Base-by-base conservation (phyloP, 2,329 filamentous ascomycete genomes). In the Apiospora marii region DNA sequence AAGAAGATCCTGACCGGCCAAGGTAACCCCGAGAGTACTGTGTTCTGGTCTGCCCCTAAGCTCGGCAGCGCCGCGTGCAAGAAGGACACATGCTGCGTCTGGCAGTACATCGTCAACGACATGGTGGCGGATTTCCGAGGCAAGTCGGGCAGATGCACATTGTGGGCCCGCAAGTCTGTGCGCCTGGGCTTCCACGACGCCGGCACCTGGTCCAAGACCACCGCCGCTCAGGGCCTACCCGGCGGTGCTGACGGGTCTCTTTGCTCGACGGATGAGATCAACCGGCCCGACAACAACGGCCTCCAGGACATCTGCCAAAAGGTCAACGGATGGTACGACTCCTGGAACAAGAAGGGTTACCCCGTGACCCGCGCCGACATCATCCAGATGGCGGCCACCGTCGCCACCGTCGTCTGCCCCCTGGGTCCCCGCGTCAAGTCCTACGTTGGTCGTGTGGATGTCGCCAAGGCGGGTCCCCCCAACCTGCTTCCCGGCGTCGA, bases 341-440 rank as follows among this genome's bases (percentile, higher is more conserved):
- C 85, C 75, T 87, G 67, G 49, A 64, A 69, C 69, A 68, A 48
- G 24, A 58, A 69, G 8, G 71, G 71, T 14, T 74, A 71, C 72
- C 76, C 78, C n/a, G 83, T 90, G 46, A 83, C 84, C 4, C 86
- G 86, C 75, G 88, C 87, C 44, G 89, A 91, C 76, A 81, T 90
- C 10, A 84, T 89, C 48, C 87, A 90, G 77, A 86, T 89, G 76
- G 86, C 85, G 1, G 82, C 82, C 80, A 87, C 80, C 72, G 82
- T 88, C 53, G 88, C 85, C 27, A 86, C 87, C 10, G 84, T 87
- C 4, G 83, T 84, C 14, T 85, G 83, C 72, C 83, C 83, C 10
- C 80, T 83, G 6, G 83, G 83, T 2, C 88, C 88, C 1, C 83
- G 84, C 24, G 83, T 89, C 22, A 81, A 83, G 70, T 86, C 87